phyloP scores from a whole-genome alignment of 2,329 filamentous ascomycete genomes.

The Didymella lethalis region DNA sequence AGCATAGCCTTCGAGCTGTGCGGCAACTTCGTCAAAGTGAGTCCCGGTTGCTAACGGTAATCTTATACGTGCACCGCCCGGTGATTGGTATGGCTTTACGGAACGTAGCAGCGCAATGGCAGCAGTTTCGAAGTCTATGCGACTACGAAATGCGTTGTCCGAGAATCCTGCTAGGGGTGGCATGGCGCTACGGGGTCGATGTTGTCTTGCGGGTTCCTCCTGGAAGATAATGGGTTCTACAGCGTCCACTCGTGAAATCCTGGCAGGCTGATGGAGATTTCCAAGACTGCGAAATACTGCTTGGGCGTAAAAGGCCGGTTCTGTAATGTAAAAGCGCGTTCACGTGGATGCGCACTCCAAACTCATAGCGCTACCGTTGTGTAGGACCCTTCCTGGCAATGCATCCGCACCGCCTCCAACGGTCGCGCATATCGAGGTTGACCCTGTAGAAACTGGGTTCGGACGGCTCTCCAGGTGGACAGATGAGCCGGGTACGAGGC shows the following conservation, averaged over 20 bases:
- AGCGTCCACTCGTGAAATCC: not conserved
- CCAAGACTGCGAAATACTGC: not conserved
- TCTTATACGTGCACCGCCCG: slow-evolving; percentile 42
- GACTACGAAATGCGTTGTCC: slow-evolving; percentile 36
- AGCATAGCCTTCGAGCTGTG: slow-evolving; percentile 47
- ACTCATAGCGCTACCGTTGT: not conserved
- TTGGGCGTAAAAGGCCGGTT: not conserved
- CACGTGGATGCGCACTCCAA: not conserved
- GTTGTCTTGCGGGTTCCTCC: not conserved
- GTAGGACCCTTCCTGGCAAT: slow-evolving; percentile 14
- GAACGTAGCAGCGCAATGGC: slow-evolving; percentile 36
- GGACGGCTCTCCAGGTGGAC: slow-evolving; percentile 13
- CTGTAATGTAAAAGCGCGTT: not conserved
- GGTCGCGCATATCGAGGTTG: slow-evolving; percentile 7
- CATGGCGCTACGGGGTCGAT: slow-evolving; percentile 28
- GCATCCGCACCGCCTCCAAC: slow-evolving; percentile 18
- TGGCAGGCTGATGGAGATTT: not conserved
- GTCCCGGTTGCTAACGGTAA: slow-evolving; percentile 45
- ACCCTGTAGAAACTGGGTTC: slow-evolving; percentile 14
- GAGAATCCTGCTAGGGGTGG: slow-evolving; percentile 41
- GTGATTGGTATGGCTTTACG: slow-evolving; percentile 42
- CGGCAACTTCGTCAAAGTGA: slow-evolving; percentile 48
- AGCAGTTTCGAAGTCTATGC: slow-evolving; percentile 36
- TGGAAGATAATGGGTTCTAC: not conserved
- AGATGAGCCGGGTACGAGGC: slow-evolving; percentile 31